Conservation (phyloP, 2,329 filamentous ascomycete species). For the Curvularia lunata region DNA sequence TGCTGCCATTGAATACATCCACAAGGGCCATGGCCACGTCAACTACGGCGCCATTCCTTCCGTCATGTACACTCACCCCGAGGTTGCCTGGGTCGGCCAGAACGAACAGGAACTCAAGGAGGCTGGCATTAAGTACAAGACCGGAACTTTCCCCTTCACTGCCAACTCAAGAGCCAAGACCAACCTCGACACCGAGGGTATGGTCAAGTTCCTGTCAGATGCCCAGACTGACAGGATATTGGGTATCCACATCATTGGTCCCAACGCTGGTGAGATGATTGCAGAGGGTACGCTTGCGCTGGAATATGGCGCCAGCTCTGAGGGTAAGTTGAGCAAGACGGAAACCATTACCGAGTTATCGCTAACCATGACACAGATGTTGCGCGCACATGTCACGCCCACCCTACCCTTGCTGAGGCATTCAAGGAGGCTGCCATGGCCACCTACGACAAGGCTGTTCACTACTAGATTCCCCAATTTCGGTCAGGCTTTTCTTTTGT, state of each 20-base stretch:
- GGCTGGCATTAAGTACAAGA: constrained; percentile 86
- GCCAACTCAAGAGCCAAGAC: constrained; percentile 99
- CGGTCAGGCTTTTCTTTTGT: constrained; percentile 35
- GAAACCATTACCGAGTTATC: background rate
- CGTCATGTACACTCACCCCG: constrained; percentile 99
- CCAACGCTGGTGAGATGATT: constrained; percentile 99
- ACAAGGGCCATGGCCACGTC: constrained; percentile 96
- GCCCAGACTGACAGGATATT: constrained; percentile 95
- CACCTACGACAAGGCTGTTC: constrained; percentile 92
- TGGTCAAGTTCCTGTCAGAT: constrained; percentile 97
- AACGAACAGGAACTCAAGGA: constrained; percentile 95
- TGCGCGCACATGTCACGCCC: constrained; percentile 87
- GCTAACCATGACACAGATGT: constrained; percentile 41
- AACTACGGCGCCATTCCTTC: constrained; percentile 98
- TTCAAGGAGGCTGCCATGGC: constrained; percentile 99
- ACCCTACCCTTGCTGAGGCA: constrained; percentile 93
- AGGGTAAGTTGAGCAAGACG: constrained; percentile 69
- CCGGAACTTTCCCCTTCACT: constrained; percentile 94
- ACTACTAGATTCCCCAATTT: constrained; percentile 67
- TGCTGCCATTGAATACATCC: constrained; percentile 94
- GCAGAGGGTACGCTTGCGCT: constrained; percentile 93
- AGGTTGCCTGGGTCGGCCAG: constrained; percentile 98
- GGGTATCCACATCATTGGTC: constrained; percentile 94
- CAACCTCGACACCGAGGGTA: constrained; percentile 91
- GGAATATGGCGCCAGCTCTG: constrained; percentile 93